A percentile compares a stretch with the other conserved stretches of the same genome.
Conservation (phyloP, 2,329 filamentous ascomycete genomes). For the Huntiella abstrusa region DNA sequence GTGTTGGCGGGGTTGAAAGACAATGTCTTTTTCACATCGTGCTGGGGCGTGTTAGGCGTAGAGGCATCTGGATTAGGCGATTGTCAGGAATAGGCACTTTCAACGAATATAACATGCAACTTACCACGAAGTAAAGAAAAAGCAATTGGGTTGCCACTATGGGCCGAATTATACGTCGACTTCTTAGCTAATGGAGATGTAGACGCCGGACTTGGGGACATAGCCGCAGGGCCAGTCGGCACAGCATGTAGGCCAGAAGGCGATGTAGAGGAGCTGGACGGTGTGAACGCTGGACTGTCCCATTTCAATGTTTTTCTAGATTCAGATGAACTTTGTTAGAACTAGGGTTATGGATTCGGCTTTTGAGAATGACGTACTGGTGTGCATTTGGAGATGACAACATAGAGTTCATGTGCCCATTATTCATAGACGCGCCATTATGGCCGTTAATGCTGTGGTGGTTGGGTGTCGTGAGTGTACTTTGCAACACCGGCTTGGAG, state of each 20-base stretch:
- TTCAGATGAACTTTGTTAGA: background rate
- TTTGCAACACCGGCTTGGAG: conserved; percentile 4
- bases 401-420: conserved; percentile 4
- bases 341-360: background rate
- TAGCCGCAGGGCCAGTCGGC: conserved; percentile 3
- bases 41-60: conserved; percentile 10
- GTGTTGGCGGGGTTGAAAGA: conserved; percentile 38
- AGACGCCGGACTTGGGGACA: conserved; percentile 7
- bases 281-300: conserved; percentile 90
- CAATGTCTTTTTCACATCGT: conserved; percentile 14
- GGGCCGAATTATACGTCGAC: conserved; percentile 57
- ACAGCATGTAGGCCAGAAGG: conserved; percentile 9
- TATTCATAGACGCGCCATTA: conserved; percentile 1
- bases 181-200: conserved; percentile 31
- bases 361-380: conserved; percentile 6
- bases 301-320: conserved; percentile 44
- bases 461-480: conserved; percentile 4
- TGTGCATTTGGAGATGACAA: conserved; percentile 7
- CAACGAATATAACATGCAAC: background rate
- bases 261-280: conserved; percentile 23
- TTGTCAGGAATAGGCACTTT: background rate
- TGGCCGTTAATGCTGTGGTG: conserved; percentile 9
- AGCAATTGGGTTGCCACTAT: conserved; percentile 72
- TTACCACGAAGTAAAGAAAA: conserved; percentile 52
- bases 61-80: conserved; percentile 11